Conservation (phyloP, 23 red algal genomes). For the Gracilaria gracilis region DNA sequence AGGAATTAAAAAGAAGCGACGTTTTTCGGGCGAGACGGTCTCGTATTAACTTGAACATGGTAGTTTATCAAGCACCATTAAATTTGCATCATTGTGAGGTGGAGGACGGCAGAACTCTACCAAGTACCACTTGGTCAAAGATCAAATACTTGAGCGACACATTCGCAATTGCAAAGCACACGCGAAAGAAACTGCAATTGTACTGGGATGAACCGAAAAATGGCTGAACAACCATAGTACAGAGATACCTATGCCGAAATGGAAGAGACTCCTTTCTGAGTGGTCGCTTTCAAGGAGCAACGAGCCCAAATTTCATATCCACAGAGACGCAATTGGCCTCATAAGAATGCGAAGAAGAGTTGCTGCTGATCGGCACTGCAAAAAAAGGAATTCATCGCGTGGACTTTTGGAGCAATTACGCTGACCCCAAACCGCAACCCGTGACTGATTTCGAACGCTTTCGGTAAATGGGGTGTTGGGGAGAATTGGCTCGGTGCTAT, state of each 20-base stretch:
- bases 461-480: neutral
- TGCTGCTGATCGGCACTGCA: neutral
- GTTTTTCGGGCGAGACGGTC: slow-evolving; percentile 9
- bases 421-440: neutral
- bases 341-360: neutral
- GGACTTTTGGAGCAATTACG: neutral
- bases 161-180: neutral
- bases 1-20: slow-evolving; percentile 6
- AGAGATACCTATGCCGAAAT: neutral
- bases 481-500: neutral
- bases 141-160: too few relatives aligned
- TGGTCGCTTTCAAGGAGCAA: too few relatives aligned
- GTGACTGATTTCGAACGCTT: neutral
- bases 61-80: neutral
- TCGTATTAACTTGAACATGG: too few relatives aligned
- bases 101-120: neutral
- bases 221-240: neutral
- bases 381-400: neutral
- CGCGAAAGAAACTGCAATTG: neutral
- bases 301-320: too few relatives aligned
- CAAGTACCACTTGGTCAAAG: too few relatives aligned
- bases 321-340: neutral
- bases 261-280: neutral
- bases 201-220: neutral
- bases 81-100: neutral